Evolutionary conservation across 495 filamentous ascomycete genomes (phyloP), one percentile per base, ranked within the genome.

Genomic region (Xylaria sp.): DNA sequence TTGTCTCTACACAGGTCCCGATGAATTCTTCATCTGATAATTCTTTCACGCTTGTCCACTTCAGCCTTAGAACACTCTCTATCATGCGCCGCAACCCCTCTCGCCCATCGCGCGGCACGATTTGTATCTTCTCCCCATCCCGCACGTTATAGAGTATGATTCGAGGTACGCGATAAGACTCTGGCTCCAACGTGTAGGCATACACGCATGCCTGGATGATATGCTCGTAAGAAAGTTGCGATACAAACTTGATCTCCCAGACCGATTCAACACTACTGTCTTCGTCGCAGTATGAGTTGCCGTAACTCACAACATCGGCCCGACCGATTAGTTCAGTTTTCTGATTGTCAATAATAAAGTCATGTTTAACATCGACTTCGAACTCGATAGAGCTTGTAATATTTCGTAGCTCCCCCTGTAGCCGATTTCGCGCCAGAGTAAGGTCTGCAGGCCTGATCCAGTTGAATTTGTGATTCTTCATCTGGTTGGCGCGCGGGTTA

Each of bases 181-280:
- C 35, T 37, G 35, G 35, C 61, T 41, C 69, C 41, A 71, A 48
- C 46, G 64, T 65, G 61, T 71, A 71, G 8, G 69, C 69, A 71
- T 71, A 71, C 37, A 31, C 48, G 44, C 44, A 71, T 52, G 46
- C 69, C 61, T 71, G 61, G 24, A 71, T 64, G n/a, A 71, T 37
- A 71, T 71, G 61, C 35, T 48, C 14, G 44, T 67, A 52, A 21
- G 61, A 67, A 71, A 71, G 61, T 50, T 67, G 69, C 46, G 44
- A 71, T 48, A 71, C 61, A 68, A 71, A 71, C 53, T 71, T 71
- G 44, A 71, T 67, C 61, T 71, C 69, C 69, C 69, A 71, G 44
- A 71, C 58, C 44, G 48, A 67, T 57, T 71, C 44, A 53, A 71
- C 44, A 29, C 62, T 65, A 33, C 33, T 31, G 31, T 29, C 55